Conservation (phyloP, 345 rosid genomes). For the Leavenworthia alabamica region DNA sequence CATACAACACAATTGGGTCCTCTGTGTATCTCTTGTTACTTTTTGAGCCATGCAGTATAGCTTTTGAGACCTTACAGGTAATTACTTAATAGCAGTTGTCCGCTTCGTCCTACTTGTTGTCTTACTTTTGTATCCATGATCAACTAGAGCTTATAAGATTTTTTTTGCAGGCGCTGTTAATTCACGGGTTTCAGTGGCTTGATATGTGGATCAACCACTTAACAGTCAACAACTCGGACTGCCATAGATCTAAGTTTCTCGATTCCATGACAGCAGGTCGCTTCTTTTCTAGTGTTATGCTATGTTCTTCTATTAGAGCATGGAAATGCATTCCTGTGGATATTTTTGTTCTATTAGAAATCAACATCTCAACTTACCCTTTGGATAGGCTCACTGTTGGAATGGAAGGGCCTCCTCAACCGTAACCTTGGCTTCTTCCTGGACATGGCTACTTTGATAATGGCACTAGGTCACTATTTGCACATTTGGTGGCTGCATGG, state of each 20-base stretch:
- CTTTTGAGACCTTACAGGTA: slow-evolving; percentile 42
- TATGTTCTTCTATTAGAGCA: background rate
- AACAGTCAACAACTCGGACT: slow-evolving; percentile 47
- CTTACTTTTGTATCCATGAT: background rate
- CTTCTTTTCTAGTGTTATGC: slow-evolving; percentile 6
- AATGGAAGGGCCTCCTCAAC: slow-evolving; percentile 89
- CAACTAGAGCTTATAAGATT: background rate
- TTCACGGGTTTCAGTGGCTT: slow-evolving; percentile 89
- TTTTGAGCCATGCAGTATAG: slow-evolving; percentile 39
- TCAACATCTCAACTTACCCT: slow-evolving; percentile 2
- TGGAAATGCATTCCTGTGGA: background rate
- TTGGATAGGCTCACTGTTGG: slow-evolving; percentile 71
- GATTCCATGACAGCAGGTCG: slow-evolving; percentile 69
- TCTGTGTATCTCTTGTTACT: slow-evolving; percentile 35
- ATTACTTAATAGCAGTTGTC: background rate
- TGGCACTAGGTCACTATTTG: slow-evolving; percentile 91
- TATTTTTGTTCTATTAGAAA: background rate
- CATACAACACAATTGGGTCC: slow-evolving; percentile 31
- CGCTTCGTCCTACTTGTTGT: background rate
- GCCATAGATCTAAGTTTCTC: slow-evolving; percentile 56
- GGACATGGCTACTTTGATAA: slow-evolving; percentile 83
- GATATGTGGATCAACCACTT: slow-evolving; percentile 83
- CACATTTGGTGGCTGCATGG: slow-evolving; percentile 97
- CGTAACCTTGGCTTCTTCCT: slow-evolving; percentile 87
- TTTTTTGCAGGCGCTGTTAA: slow-evolving; percentile 64